A percentile compares a stretch with the other conserved stretches of the same genome.
Conservation (phyloP, 2,329 filamentous ascomycete species). For the Ophiostoma populinum region DNA sequence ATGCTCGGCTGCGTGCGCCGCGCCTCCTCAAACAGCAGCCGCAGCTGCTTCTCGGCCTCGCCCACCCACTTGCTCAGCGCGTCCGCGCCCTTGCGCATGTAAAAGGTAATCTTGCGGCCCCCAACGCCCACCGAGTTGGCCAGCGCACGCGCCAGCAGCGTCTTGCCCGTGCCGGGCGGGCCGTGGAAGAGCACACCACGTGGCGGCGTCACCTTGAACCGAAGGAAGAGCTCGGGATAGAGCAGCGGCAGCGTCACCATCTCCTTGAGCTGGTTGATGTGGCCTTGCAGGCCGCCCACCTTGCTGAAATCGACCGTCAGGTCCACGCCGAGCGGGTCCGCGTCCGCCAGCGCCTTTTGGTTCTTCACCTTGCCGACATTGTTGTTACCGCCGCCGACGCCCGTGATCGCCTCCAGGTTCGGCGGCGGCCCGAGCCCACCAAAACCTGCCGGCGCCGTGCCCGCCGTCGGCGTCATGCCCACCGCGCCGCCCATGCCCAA, state of each 20-base stretch:
- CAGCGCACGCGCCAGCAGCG: constrained; percentile 79
- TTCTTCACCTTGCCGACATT: constrained; percentile 91
- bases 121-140: constrained; percentile 80
- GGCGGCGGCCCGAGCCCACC: constrained; percentile 17
- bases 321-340: constrained; percentile 86
- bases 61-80: constrained; percentile 97
- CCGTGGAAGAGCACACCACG: constrained; percentile 93
- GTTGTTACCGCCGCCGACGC: constrained; percentile 35
- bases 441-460: constrained; percentile 15
- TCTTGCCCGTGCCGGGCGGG: constrained; percentile 94
- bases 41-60: constrained; percentile 88
- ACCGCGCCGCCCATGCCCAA: constrained; percentile 35
- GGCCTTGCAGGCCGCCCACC: constrained; percentile 78
- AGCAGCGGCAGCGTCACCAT: constrained; percentile 92
- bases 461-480: constrained; percentile 39
- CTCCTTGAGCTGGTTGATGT: constrained; percentile 95
- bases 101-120: constrained; percentile 91
- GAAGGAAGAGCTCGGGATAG: constrained; percentile 85
- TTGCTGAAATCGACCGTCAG: constrained; percentile 85
- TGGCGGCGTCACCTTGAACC: constrained; percentile 84
- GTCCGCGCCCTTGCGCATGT: constrained; percentile 98
- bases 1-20: constrained; percentile 93
- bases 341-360: constrained; percentile 78
- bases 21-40: constrained; percentile 87
- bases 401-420: constrained; percentile 23